Base-by-base conservation (phyloP, 2,329 filamentous ascomycete species). In the Talaromyces albobiverticillius region DNA sequence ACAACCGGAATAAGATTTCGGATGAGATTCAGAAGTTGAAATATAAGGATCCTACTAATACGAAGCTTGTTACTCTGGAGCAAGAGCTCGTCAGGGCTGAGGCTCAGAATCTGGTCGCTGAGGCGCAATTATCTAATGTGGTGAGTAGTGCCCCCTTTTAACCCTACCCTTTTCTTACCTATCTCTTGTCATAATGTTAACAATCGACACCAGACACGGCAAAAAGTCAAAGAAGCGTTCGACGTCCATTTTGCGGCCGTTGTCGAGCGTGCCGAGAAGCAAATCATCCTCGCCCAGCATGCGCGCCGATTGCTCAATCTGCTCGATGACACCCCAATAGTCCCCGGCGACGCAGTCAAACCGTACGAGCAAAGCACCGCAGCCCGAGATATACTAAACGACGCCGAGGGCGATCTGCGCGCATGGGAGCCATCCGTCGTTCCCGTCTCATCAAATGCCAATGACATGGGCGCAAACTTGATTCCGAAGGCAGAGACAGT, bases 1-100 rank as follows among this genome's bases (percentile, higher is more conserved):
- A 96, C 63, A 82, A 88, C 64, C 94, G 94, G 75, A 78, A 82
- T 59, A 95, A 95, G 82, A 87, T 97, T 59, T 81, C 86, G 55
- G 93, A 97, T 68, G 93, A 99, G 73, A 96, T 99, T 64, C 86
- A 89, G 61, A 89, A 86, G 74, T 76, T 96, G 63, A 96, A 95
- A 80, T 82, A 87, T 72, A 96, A 94, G 78, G 94, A 97, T 74
- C 91, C 92, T 6, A 84, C 88, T 68, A 95, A 87, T 67, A 80
- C 89, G 26, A 89, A 85, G 69, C 78, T 97, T 53, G 85, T 90
- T 32, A 87, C 87, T 20, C 81, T 97, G 51, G 94, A 99, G 78
- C 94, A 99, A 77, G 94, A 97, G 78, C 85, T 99, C 51, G 92
- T 99, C 51, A 82, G 94, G 61, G 92, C 93, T 22, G 94, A 99